A percentile compares a stretch with the other conserved stretches of the same genome.
These are phyloP conservation scores for Bryoglossum gracile DNA, from an alignment of 495 filamentous ascomycete genomes.

Conservation along the genomic window DNA sequence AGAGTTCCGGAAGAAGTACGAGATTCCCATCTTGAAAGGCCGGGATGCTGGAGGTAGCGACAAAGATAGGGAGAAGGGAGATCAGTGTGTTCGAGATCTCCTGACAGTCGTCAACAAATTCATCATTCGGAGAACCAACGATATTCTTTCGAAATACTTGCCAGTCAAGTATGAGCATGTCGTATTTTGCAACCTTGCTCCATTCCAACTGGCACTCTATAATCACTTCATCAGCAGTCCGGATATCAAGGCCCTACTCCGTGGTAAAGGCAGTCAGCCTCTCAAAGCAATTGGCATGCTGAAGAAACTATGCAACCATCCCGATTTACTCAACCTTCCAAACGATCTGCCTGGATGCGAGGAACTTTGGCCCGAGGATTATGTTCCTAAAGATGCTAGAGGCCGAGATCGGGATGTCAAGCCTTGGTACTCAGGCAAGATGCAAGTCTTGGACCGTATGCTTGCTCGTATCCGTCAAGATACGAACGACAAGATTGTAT, in stretches of 20 bases:
- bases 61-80: constrained; percentile 71
- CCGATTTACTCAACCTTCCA: constrained; percentile 80
- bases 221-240: constrained; percentile 95
- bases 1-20: constrained; percentile 93
- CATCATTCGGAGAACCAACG: constrained; percentile 97
- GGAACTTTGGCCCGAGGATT: constrained; percentile 76
- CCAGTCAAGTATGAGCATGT: constrained; percentile 99
- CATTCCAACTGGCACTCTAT: constrained; percentile 89
- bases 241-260: constrained; percentile 84
- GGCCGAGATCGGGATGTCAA: constrained; percentile 90
- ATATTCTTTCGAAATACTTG: constrained; percentile 95
- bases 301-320: constrained; percentile 99
- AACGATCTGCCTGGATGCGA: constrained; percentile 86
- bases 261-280: constrained; percentile 93
- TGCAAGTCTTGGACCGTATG: constrained; percentile 98
- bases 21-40: constrained; percentile 85
- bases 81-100: constrained; percentile 76
- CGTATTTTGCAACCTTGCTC: constrained; percentile 95
- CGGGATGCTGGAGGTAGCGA: constrained; percentile 88
- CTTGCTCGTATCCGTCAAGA: constrained; percentile 91
- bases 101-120: constrained; percentile 90
- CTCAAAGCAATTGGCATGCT: constrained; percentile 93
- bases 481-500: constrained; percentile 98
- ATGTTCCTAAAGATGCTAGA: constrained; percentile 74
- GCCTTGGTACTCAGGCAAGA: constrained; percentile 96